phyloP scores from a whole-genome alignment of 148 eudicot species.

The Camellia granthamiana region DNA sequence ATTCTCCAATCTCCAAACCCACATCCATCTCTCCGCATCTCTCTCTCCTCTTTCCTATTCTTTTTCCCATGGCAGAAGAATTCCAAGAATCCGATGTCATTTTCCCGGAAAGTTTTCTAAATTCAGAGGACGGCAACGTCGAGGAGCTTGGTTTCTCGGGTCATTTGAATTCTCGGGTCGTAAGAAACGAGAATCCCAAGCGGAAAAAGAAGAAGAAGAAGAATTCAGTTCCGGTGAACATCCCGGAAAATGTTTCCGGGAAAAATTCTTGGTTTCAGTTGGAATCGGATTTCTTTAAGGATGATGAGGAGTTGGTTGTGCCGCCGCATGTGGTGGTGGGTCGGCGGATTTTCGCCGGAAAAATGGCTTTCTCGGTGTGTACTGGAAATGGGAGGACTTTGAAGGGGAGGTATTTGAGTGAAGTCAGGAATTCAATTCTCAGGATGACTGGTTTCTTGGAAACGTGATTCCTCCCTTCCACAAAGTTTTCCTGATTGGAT shows the following conservation, averaged over 20 bases:
- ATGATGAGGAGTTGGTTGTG: conserved; percentile 37
- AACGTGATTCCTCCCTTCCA: conserved; percentile 23
- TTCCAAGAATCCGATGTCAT: conserved; percentile 61
- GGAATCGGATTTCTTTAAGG: conserved; percentile 28
- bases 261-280: conserved; percentile 19
- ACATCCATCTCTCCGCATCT: not conserved
- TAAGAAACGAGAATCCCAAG: conserved; percentile 12
- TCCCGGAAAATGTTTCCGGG: conserved; percentile 24
- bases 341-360: conserved; percentile 34
- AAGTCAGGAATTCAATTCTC: conserved; percentile 63
- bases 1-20: not conserved
- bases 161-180: conserved; percentile 12
- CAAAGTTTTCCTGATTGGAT: not conserved
- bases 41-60: too few species aligned
- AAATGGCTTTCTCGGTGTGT: conserved; percentile 43
- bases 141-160: not conserved
- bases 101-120: conserved; percentile 28
- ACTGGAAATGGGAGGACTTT: conserved; percentile 46
- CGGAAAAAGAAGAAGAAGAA: conserved; percentile 21
- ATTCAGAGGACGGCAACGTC: not conserved
- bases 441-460: conserved; percentile 79
- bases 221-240: conserved; percentile 41
- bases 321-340: conserved; percentile 67
- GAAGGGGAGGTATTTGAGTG: conserved; percentile 62
- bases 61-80: conserved; percentile 37